These are phyloP conservation scores for Talaromyces trachyspermus DNA, from an alignment of 495 filamentous ascomycete genomes.

Conservation along the genomic window DNA sequence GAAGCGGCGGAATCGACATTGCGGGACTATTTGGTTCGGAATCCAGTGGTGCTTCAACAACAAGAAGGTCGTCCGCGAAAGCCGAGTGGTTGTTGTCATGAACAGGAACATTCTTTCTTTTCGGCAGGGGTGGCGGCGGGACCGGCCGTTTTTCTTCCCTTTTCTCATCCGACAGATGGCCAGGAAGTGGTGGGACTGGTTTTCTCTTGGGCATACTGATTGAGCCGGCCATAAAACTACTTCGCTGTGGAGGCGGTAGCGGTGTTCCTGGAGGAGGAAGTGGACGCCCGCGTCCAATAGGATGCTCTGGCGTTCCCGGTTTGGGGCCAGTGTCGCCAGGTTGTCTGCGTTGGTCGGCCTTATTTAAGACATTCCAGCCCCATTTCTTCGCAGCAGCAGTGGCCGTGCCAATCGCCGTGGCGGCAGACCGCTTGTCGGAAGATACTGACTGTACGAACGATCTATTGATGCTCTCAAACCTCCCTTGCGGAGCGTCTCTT, in stretches of 20 bases:
- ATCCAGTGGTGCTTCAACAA: constrained; percentile 45
- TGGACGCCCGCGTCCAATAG: constrained; percentile 62
- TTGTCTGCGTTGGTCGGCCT: constrained; percentile 37
- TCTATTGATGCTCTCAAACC: constrained; percentile 34
- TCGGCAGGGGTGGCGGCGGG: constrained; percentile 24
- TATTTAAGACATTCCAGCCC: constrained; percentile 65
- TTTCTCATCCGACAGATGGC: constrained; percentile 10
- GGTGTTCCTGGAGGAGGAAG: constrained; percentile 50
- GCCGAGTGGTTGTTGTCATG: constrained; percentile 11
- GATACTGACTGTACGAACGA: constrained; percentile 31
- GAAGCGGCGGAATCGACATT: neutral
- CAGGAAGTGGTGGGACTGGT: constrained; percentile 40
- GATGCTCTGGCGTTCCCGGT: constrained; percentile 51
- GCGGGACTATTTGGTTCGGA: constrained; percentile 43
- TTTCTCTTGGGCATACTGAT: constrained; percentile 56
- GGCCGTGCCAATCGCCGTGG: constrained; percentile 57
- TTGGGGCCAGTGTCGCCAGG: constrained; percentile 24
- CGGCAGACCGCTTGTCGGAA: constrained; percentile 28
- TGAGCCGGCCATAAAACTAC: constrained; percentile 49
- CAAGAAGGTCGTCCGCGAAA: constrained; percentile 34
- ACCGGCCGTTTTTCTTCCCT: constrained; percentile 19
- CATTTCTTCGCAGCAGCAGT: constrained; percentile 79
- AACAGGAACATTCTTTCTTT: constrained; percentile 29
- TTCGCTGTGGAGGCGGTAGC: constrained; percentile 66
- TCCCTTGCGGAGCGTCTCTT: constrained; percentile 29